Percentiles rank a stretch among this genome's conserved stretches.
These are phyloP conservation scores for Penicillium waksmanii DNA, from an alignment of 495 filamentous ascomycete species.

Conservation along the genomic window DNA sequence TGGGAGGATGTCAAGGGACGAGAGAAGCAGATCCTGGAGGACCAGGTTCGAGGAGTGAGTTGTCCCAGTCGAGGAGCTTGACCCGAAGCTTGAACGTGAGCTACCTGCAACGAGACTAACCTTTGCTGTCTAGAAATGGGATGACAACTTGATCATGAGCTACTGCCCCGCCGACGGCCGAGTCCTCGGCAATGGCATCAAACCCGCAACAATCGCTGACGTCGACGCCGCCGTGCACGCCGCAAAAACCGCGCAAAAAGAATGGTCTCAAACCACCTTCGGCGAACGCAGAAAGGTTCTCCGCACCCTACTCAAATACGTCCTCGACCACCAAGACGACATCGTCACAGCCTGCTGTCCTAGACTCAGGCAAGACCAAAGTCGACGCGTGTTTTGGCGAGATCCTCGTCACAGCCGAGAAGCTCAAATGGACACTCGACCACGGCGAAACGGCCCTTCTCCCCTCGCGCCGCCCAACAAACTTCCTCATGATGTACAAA, in stretches of 20 bases:
- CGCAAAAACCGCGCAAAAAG: conserved; percentile 72
- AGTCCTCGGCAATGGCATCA: conserved; percentile 73
- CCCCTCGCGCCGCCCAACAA: conserved; percentile 73
- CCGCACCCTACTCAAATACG: conserved; percentile 73
- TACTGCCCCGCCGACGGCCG: conserved; percentile 90
- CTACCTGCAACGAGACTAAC: neutral
- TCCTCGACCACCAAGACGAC: conserved; percentile 87
- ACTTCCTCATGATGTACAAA: conserved; percentile 95
- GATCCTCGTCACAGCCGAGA: conserved; percentile 90
- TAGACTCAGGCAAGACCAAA: conserved; percentile 94
- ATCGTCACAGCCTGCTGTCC: conserved; percentile 87
- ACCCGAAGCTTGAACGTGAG: neutral
- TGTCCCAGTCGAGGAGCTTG: conserved; percentile 1
- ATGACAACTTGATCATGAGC: conserved; percentile 54
- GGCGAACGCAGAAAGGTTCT: conserved; percentile 77
- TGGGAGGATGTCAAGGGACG: conserved; percentile 57
- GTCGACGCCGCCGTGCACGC: conserved; percentile 80
- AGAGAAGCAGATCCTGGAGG: conserved; percentile 50
- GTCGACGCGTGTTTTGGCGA: conserved; percentile 93
- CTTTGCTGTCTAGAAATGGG: conserved; percentile 41
- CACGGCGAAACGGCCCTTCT: conserved; percentile 85
- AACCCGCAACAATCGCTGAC: conserved; percentile 73
- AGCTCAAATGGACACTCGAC: conserved; percentile 90
- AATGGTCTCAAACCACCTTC: conserved; percentile 84
- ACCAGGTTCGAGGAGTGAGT: conserved; percentile 47